Conservation (phyloP, 495 filamentous ascomycete species). For the Podospora pseudopauciseta region DNA sequence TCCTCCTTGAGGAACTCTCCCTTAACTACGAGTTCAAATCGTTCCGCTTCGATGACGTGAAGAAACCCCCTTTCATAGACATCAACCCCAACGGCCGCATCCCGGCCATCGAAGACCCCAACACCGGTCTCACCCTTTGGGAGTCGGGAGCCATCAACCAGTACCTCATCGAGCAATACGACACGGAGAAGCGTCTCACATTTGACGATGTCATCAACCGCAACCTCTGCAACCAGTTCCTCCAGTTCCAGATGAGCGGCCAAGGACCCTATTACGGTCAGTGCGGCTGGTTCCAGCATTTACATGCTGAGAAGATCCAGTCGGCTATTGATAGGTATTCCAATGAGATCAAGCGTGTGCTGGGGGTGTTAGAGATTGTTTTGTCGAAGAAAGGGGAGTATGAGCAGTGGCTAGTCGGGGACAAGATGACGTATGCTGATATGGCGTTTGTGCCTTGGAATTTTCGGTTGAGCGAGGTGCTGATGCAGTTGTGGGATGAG, state of each 20-base stretch:
- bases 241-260: constrained; percentile 64
- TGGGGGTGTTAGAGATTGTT: constrained; percentile 52
- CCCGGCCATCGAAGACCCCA: constrained; percentile 61
- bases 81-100: constrained; percentile 73
- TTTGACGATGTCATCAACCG: constrained; percentile 48
- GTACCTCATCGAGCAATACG: constrained; percentile 71
- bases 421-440: constrained; percentile 57
- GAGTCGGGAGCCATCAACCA: constrained; percentile 71
- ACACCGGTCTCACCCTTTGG: constrained; percentile 63
- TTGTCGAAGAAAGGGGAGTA: constrained; percentile 44
- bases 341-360: constrained; percentile 59
- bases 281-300: constrained; percentile 43
- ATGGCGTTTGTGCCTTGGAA: constrained; percentile 56
- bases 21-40: constrained; percentile 51
- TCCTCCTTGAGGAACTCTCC: constrained; percentile 60
- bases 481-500: constrained; percentile 12
- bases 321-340: constrained; percentile 57
- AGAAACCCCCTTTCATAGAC: constrained; percentile 50
- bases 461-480: neutral
- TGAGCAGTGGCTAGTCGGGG: constrained; percentile 52
- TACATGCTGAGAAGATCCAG: constrained; percentile 56
- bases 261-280: constrained; percentile 69
- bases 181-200: constrained; percentile 57
- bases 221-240: constrained; percentile 59
- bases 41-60: constrained; percentile 50